Conservation (phyloP, 1,139 yeast species). For the Yamadazyma membranifaciens region DNA sequence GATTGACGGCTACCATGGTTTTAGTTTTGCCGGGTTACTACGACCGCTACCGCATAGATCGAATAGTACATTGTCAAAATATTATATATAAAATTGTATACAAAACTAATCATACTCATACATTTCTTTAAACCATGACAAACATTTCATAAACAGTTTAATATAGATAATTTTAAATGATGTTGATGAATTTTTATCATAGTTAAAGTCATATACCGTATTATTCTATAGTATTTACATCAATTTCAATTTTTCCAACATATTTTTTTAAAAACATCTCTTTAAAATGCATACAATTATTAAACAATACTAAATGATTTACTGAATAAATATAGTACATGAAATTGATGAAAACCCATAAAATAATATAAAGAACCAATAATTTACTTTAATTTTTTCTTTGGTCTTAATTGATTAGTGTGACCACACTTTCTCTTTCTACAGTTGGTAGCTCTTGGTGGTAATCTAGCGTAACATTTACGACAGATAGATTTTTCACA, state of each 20-base stretch:
- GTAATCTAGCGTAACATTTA: conserved; percentile 99
- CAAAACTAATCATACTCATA: conserved; percentile 11
- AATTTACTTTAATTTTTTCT: conserved; percentile 93
- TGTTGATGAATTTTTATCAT: neutral
- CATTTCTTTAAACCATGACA: conserved; percentile 3
- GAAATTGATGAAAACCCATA: conserved; percentile 1
- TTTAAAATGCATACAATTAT: no score
- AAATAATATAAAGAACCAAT: conserved; percentile 4
- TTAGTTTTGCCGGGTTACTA: no score
- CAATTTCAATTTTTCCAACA: neutral
- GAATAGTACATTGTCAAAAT: neutral
- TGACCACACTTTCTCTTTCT: conserved; percentile 99
- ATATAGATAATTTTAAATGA: neutral
- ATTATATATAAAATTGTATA: conserved; percentile 8
- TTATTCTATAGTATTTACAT: neutral
- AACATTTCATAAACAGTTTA: neutral
- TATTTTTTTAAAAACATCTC: neutral
- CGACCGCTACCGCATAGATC: neutral
- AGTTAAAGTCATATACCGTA: conserved; percentile 7
- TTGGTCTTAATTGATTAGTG: conserved; percentile 99
- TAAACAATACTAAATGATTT: no score
- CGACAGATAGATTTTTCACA: conserved; percentile 99
- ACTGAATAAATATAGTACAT: neutral
- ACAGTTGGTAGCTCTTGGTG: conserved; percentile 99
- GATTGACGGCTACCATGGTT: no score